Conservation (phyloP, 2,329 filamentous ascomycete genomes). For the Colletotrichum chrysophilum region DNA sequence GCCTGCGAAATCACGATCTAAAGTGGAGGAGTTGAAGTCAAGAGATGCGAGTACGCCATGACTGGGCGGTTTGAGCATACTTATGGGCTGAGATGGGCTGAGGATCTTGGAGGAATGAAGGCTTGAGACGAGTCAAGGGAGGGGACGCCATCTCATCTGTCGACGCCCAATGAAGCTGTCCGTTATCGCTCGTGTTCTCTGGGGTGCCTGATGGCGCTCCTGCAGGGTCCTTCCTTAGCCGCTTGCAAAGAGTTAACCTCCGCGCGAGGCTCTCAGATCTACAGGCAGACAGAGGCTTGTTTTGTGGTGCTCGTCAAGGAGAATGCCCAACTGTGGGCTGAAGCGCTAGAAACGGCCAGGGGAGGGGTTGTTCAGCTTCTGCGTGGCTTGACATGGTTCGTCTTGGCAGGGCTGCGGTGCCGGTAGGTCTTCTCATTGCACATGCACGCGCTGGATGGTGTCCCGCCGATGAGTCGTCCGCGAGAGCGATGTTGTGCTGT, state of each 20-base stretch:
- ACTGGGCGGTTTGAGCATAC: not conserved
- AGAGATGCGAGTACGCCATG: not conserved
- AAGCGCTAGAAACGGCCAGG: not conserved
- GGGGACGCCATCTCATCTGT: not conserved
- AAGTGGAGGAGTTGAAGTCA: not conserved
- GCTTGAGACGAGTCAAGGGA: slow-evolving; percentile 6
- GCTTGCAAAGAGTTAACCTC: not conserved
- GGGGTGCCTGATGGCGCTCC: not conserved
- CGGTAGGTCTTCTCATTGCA: not conserved
- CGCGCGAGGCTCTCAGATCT: not conserved
- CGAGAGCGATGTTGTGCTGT: not conserved
- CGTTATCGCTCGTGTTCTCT: not conserved
- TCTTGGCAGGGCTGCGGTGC: not conserved
- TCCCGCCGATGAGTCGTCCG: not conserved
- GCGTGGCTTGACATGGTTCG: not conserved
- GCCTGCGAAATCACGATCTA: not conserved
- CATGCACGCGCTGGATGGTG: not conserved
- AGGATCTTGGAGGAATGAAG: not conserved
- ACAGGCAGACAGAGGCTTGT: not conserved
- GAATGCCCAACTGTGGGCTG: slow-evolving; percentile 1
- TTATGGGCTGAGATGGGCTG: not conserved
- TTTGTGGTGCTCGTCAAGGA: not conserved
- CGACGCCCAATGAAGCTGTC: not conserved
- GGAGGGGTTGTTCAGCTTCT: slow-evolving; percentile 8
- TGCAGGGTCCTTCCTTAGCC: not conserved